Evolutionary conservation across 257 asterid species (phyloP), one percentile per base, ranked within the genome.

Genomic region (Solanum stenotomum): DNA sequence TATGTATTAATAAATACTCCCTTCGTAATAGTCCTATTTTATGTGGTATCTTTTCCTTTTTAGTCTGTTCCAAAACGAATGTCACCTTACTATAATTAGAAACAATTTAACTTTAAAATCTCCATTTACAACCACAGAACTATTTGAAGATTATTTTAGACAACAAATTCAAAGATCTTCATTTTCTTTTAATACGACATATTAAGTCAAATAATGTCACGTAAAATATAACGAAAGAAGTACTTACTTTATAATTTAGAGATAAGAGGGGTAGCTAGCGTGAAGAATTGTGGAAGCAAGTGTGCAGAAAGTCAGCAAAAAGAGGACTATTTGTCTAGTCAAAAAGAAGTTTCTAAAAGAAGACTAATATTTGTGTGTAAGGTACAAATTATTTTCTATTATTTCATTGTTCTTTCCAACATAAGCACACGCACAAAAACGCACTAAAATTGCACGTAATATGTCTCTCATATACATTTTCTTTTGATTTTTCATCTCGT

Each of bases 291-390:
- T 79, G 93, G 93, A 89, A 94, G 90, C 95, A 93, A 79, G 92
- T 88, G 93, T 91, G 93, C 95, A 94, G 92, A 93, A 94, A 92
- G 94, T 93, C 91, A 92, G 94, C 93, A 77, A 79, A 89, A 88
- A 92, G 86, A 86, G 29, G 42, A 82, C 70, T 82, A 82, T 67
- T 92, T 92, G 94, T 92, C 93, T 86, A 87, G 89, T 82, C 29
- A 82, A 82, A 90, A 89, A 86, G 89, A 89, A 90, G 90, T 90
- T 90, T 88, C 87, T 87, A 91, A 88, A 90, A 87, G n/a, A 7
- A 20, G 87, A 63, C 25, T 38, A 13, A 23, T 65, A 52, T 85
- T 85, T 63, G 46, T 13, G 16, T 37, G 29, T 68, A 83, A 33
- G 46, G 63, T 44, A 81, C 77, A 68, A 76, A 89, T 65, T 52